Conservation (phyloP, 352 stramenopile species). For the Phytophthora fragariae region DNA sequence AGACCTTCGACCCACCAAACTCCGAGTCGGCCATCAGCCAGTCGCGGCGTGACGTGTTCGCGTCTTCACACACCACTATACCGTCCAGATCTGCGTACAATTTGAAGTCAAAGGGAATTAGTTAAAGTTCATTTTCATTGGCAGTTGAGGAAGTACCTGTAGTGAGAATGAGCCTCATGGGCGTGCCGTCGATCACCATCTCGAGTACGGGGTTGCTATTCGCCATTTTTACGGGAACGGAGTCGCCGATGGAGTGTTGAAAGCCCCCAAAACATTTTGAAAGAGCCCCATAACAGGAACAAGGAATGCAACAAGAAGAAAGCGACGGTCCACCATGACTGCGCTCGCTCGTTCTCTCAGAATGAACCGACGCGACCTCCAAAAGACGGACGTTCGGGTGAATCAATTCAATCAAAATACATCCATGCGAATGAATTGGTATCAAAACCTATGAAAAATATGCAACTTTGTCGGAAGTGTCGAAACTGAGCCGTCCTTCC, state of each 20-base stretch:
- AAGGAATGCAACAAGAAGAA: not conserved
- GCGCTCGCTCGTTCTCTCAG: not conserved
- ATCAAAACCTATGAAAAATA: not conserved
- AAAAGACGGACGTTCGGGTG: slow-evolving; percentile 8
- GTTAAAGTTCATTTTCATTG: not conserved
- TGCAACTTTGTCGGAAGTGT: not conserved
- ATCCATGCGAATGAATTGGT: not conserved
- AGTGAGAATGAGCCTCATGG: slow-evolving; percentile 27
- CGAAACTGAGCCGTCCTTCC: too few species aligned
- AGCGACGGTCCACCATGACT: slow-evolving; percentile 6
- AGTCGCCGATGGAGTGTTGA: not conserved
- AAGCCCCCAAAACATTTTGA: not conserved
- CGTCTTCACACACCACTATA: slow-evolving; percentile 34
- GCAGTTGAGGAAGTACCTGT: slow-evolving; percentile 19
- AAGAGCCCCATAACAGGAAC: not conserved
- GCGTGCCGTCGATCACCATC: slow-evolving; percentile 20
- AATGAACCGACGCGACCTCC: slow-evolving; percentile 24
- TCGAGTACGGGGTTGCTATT: slow-evolving; percentile 36
- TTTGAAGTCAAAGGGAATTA: too few species aligned
- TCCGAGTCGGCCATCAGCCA: slow-evolving; percentile 39
- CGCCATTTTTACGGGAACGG: slow-evolving; percentile 29
- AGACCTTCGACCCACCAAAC: slow-evolving; percentile 20
- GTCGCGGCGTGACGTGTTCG: slow-evolving; percentile 26
- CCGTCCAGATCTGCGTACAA: slow-evolving; percentile 29
- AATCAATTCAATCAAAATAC: not conserved